These are phyloP conservation scores for Mycena kentingensis DNA, from an alignment of 768 basidiomycete genomes.

Conservation along the genomic window DNA sequence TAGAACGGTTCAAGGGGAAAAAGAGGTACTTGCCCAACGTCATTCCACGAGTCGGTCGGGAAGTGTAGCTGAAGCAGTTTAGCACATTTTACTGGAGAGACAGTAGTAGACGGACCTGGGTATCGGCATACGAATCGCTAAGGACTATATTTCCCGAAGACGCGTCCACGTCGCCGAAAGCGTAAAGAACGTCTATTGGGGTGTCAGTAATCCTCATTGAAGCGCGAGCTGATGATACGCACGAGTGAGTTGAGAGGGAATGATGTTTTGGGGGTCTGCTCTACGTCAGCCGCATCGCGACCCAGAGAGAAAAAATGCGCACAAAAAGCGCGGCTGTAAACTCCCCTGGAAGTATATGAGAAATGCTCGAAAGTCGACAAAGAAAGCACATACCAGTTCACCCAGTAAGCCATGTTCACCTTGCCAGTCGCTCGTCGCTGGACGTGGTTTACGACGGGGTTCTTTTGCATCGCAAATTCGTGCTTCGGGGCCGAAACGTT, in stretches of 20 bases:
- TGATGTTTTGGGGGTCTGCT: slow-evolving; percentile 67
- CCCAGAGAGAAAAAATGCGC: slow-evolving; percentile 22
- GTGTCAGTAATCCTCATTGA: neutral
- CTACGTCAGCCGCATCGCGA: slow-evolving; percentile 8
- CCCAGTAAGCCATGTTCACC: slow-evolving; percentile 54
- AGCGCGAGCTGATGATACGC: slow-evolving; percentile 20
- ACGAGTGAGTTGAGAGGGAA: slow-evolving; percentile 64
- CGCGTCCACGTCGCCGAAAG: slow-evolving; percentile 74
- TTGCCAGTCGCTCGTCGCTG: slow-evolving; percentile 43
- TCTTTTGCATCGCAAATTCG: slow-evolving; percentile 33
- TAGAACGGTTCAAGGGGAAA: too few relatives aligned
- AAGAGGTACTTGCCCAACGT: too few relatives aligned
- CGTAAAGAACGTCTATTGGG: slow-evolving; percentile 62
- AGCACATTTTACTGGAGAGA: neutral
- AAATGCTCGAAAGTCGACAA: too few relatives aligned
- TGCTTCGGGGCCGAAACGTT: slow-evolving; percentile 44
- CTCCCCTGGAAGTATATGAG: too few relatives aligned
- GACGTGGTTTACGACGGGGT: slow-evolving; percentile 42
- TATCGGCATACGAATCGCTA: slow-evolving; percentile 76
- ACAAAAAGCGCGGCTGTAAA: slow-evolving; percentile 58
- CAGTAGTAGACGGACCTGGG: slow-evolving; percentile 44
- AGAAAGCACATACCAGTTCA: too few relatives aligned
- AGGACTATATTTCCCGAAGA: slow-evolving; percentile 62
- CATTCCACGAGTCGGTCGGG: slow-evolving; percentile 72
- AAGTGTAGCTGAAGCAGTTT: slow-evolving; percentile 45